A percentile compares a stretch with the other conserved stretches of the same genome.
These are phyloP conservation scores for Protomyces pachydermus DNA, from an alignment of 1,139 yeast species.

Conservation along the genomic window DNA sequence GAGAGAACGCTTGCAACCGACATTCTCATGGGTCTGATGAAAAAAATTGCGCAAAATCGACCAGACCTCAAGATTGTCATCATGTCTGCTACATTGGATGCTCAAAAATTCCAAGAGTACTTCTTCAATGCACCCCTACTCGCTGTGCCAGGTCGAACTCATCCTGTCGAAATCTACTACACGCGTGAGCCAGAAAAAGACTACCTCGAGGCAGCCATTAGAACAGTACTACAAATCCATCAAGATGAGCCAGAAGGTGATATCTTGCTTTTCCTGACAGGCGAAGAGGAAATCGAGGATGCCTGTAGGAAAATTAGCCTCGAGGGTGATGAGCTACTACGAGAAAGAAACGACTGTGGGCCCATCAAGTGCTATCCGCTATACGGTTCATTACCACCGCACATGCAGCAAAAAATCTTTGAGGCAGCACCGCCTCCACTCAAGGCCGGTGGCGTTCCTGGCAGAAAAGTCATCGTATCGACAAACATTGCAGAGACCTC, in stretches of 20 bases:
- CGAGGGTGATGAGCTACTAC: slow-evolving; percentile 79
- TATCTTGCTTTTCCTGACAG: slow-evolving; percentile 79
- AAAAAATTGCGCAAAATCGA: slow-evolving; percentile 72
- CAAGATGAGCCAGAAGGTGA: slow-evolving; percentile 96
- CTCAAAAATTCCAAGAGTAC: slow-evolving; percentile 87
- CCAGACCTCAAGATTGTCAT: slow-evolving; percentile 85
- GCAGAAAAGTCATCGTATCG: slow-evolving; percentile 88
- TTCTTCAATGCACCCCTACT: slow-evolving; percentile 87
- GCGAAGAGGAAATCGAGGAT: slow-evolving; percentile 98
- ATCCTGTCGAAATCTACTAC: slow-evolving; percentile 92
- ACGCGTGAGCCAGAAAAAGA: slow-evolving; percentile 96
- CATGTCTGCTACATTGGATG: slow-evolving; percentile 97
- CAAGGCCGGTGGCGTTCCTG: slow-evolving; percentile 71
- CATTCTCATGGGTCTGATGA: slow-evolving; percentile 89
- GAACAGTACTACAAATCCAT: slow-evolving; percentile 93
- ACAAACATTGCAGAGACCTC: slow-evolving; percentile 98
- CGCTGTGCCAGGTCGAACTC: slow-evolving; percentile 97
- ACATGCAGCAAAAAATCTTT: slow-evolving; percentile 88
- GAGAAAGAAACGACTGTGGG: slow-evolving; percentile 79
- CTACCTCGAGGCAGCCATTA: slow-evolving; percentile 86
- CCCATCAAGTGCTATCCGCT: slow-evolving; percentile 85
- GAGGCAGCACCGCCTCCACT: slow-evolving; percentile 74
- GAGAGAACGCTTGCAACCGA: slow-evolving; percentile 96
- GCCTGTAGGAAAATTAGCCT: slow-evolving; percentile 83
- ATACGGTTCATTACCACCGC: slow-evolving; percentile 93